Base-by-base conservation (phyloP, 495 filamentous ascomycete species). In the Sordaria brevicollis region DNA sequence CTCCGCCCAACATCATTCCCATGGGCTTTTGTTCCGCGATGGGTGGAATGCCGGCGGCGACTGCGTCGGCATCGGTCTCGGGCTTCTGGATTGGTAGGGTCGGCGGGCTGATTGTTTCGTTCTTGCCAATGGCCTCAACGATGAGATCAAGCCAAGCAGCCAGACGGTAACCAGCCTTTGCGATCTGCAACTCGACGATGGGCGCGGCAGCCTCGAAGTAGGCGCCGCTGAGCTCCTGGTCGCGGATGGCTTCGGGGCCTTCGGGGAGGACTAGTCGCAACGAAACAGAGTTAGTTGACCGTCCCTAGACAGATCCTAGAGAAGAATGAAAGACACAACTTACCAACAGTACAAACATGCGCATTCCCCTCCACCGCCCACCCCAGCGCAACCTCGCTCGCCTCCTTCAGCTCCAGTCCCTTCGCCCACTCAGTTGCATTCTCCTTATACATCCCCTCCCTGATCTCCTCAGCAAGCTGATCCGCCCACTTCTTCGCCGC, bases 171-270 rank as follows among this genome's bases (percentile, higher is more conserved):
- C 91, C 91, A 10, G 88, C 91, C 75, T 88, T 90, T 3, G 91
- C 92, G 74, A 97, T 85, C 78, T 92, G 87, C 71, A 87, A 71
- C 81, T 94, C 88, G 43, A 95, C 83, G 62, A 90, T 85, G 21
- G 85, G 86, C 19, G 96, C 79, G 15, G 89, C 86, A 19, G 81
- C 81, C 62, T 89, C 80, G 74, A 89, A 90, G 78, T 94, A 94
- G 7, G 80, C 79, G 0, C 83, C 84, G 66, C 83, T 83, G 29
- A 92, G 76, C 74, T 92, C 90, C 73, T 86, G 77, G 6, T 84
- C 85, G 3, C 74, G 73, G 34, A 91, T 84, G 9, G 81, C 85
- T 4, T 80, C 74, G 4, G 82, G 79, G 1, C 86, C 89, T 19
- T 83, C 76, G 2, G 87, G 86, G 43, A 92, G 71, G 2, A 92